These are phyloP conservation scores for Nannizziopsis arthrosporioides DNA, from an alignment of 2,329 filamentous ascomycete species.

Conservation along the genomic window DNA sequence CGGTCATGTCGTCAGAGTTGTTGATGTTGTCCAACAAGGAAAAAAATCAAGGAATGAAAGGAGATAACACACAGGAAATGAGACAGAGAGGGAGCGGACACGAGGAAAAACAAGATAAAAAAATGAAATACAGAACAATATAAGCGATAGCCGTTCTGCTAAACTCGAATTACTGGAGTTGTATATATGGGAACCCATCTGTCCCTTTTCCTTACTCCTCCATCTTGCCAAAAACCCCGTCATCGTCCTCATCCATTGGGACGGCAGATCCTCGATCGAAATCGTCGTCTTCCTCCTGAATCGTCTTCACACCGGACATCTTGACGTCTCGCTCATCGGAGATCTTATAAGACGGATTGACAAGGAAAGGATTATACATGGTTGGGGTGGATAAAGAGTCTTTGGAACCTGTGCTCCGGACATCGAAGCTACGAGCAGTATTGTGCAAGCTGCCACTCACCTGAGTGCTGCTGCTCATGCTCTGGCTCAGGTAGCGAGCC, in stretches of 20 bases:
- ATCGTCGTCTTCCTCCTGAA: slow-evolving; percentile 46
- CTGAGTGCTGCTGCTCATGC: slow-evolving; percentile 44
- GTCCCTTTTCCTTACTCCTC: slow-evolving; percentile 52
- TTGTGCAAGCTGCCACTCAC: slow-evolving; percentile 39
- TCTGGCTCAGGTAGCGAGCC: slow-evolving; percentile 58
- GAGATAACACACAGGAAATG: not conserved
- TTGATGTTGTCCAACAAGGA: not conserved
- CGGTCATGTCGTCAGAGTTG: not conserved
- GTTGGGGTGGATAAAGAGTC: slow-evolving; percentile 26
- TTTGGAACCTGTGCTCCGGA: slow-evolving; percentile 14
- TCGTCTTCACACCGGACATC: slow-evolving; percentile 47
- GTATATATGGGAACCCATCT: not conserved
- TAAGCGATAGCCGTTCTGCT: too few species aligned
- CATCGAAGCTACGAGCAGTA: slow-evolving; percentile 33
- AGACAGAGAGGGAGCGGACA: too few species aligned
- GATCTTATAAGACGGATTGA: slow-evolving; percentile 38
- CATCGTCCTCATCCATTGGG: slow-evolving; percentile 77
- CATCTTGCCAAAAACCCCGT: slow-evolving; percentile 93
- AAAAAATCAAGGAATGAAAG: not conserved
- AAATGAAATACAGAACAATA: too few species aligned
- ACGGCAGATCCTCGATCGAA: slow-evolving; percentile 44
- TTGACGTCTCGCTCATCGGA: slow-evolving; percentile 51
- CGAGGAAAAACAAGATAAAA: too few species aligned
- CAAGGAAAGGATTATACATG: slow-evolving; percentile 32
- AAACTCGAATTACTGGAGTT: not conserved